phyloP scores from a whole-genome alignment of 345 rosid genomes.

The Hibiscus mutabilis region DNA sequence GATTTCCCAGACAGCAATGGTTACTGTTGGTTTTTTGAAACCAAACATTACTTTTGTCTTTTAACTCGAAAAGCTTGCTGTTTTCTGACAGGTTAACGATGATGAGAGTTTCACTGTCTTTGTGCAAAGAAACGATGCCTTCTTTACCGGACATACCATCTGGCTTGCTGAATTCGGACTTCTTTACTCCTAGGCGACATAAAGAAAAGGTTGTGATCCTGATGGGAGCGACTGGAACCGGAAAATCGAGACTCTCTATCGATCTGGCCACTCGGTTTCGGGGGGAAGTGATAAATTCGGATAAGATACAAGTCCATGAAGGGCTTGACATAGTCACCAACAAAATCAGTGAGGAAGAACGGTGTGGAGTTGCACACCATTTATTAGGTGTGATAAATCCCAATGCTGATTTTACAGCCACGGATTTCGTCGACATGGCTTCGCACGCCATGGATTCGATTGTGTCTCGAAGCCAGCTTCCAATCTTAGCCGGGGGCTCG shows the following conservation, averaged over 20 bases:
- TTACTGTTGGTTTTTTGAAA: background rate
- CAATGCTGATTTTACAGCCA: slow-evolving; percentile 39
- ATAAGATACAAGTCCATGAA: slow-evolving; percentile 58
- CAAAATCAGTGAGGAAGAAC: slow-evolving; percentile 48
- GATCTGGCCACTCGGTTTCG: slow-evolving; percentile 61
- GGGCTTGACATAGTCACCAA: slow-evolving; percentile 56
- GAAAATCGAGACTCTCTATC: slow-evolving; percentile 80
- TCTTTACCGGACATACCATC: slow-evolving; percentile 16
- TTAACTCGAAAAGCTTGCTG: background rate
- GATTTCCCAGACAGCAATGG: background rate
- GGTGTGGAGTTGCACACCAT: slow-evolving; percentile 67
- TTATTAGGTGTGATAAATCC: slow-evolving; percentile 44
- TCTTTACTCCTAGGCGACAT: slow-evolving; percentile 18
- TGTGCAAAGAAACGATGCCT: slow-evolving; percentile 13
- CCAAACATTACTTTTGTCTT: background rate
- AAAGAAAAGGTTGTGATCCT: slow-evolving; percentile 57
- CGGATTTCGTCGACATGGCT: slow-evolving; percentile 43
- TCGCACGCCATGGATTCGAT: slow-evolving; percentile 36
- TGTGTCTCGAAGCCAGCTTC: slow-evolving; percentile 42
- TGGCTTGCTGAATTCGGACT: slow-evolving; percentile 18
- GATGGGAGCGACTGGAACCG: slow-evolving; percentile 77
- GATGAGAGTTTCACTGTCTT: slow-evolving; percentile 19
- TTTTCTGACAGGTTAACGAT: background rate
- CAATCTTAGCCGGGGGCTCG: slow-evolving; percentile 77
- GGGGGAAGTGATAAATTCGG: slow-evolving; percentile 68